phyloP scores from a whole-genome alignment of 169 alveolate species.

The Eimeria brunetti region DNA sequence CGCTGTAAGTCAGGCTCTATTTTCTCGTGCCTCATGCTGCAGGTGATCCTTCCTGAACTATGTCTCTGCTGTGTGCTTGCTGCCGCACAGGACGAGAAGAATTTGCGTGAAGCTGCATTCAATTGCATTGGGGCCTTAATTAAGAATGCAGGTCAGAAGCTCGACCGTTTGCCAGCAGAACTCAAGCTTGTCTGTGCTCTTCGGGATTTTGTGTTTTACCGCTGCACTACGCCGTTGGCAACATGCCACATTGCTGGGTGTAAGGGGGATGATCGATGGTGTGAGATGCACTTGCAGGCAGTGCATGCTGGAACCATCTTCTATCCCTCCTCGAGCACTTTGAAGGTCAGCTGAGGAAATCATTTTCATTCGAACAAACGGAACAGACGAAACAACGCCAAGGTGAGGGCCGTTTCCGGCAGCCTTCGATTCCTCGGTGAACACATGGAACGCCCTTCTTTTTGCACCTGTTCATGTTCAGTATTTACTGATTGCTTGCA shows the following conservation, averaged over 20 bases:
- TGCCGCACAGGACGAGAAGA: constrained; percentile 72
- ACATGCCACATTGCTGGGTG: background rate
- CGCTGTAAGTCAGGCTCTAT: constrained; percentile 52
- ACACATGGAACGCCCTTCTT: background rate
- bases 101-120: constrained; percentile 82
- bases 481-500: no score
- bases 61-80: background rate
- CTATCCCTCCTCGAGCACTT: constrained; percentile 71
- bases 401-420: constrained; percentile 14
- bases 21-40: background rate
- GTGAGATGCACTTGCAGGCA: constrained; percentile 39
- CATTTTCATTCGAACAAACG: constrained; percentile 71
- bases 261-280: background rate
- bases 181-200: background rate
- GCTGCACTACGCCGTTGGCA: background rate
- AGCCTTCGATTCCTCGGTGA: background rate
- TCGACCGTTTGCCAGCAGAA: background rate
- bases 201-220: background rate
- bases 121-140: constrained; percentile 75
- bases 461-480: background rate
- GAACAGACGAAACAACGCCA: constrained; percentile 77
- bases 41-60: background rate
- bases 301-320: constrained; percentile 68
- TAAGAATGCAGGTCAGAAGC: constrained; percentile 66
- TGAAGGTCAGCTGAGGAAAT: constrained; percentile 68